Percentiles rank a stretch among this genome's conserved stretches.
Evolutionary conservation across 306 rosid species (phyloP).

Genomic region (Morella rubra): DNA sequence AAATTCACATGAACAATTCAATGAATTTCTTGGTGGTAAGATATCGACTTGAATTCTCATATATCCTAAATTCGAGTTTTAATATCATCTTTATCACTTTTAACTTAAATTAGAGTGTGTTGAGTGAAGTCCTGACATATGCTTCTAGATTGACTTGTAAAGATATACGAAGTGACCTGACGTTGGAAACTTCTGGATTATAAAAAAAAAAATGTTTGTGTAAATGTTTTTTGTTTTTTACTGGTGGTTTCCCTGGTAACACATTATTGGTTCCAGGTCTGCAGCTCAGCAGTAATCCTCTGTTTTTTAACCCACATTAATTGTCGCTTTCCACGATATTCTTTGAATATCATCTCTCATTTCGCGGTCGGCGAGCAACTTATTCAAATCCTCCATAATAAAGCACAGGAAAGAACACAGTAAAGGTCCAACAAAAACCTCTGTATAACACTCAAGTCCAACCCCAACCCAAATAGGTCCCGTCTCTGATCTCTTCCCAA

Average conservation of each 20-base stretch:
- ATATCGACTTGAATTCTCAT: too few species aligned
- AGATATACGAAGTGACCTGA: too few species aligned
- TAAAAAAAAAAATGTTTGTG: not conserved
- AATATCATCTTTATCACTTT: too few species aligned
- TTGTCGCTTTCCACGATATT: slow-evolving; percentile 37
- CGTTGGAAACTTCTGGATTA: too few species aligned
- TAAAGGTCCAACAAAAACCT: slow-evolving; percentile 13
- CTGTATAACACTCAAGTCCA: slow-evolving; percentile 30
- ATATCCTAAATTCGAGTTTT: too few species aligned
- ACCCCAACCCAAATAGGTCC: slow-evolving; percentile 43
- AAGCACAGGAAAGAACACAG: slow-evolving; percentile 17
- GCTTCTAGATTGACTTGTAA: too few species aligned
- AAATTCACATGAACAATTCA: slow-evolving; percentile 40
- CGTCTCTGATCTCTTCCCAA: slow-evolving; percentile 43
- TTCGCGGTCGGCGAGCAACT: slow-evolving; percentile 33
- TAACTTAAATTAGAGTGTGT: too few species aligned
- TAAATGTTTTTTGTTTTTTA: slow-evolving; percentile 19
- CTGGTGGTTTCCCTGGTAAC: not conserved
- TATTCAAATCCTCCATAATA: slow-evolving; percentile 29
- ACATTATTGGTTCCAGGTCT: slow-evolving; percentile 1
- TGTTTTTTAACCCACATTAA: slow-evolving; percentile 6
- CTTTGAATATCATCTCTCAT: slow-evolving; percentile 27
- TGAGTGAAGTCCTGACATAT: too few species aligned
- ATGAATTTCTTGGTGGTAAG: slow-evolving; percentile 9
- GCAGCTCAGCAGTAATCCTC: slow-evolving; percentile 31